These are phyloP conservation scores for Scheffersomyces amazonensis DNA, from an alignment of 805 yeast species.

Conservation along the genomic window DNA sequence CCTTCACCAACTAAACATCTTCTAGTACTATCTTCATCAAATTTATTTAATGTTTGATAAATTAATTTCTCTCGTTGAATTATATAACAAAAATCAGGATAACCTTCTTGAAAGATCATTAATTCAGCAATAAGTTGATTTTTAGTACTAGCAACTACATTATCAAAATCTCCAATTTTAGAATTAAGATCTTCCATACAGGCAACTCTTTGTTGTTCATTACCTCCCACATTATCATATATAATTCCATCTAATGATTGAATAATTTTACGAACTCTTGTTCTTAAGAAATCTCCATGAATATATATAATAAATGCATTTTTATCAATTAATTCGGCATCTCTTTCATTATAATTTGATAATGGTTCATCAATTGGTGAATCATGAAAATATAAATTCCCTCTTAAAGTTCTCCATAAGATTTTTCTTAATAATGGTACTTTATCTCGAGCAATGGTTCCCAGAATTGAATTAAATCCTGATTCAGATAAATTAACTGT, in stretches of 20 bases:
- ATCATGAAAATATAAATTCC: constrained; percentile 40
- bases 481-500: constrained; percentile 17
- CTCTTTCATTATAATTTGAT: constrained; percentile 8
- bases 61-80: constrained; percentile 56
- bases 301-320: constrained; percentile 37
- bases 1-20: constrained; percentile 71
- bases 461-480: constrained; percentile 32
- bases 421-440: constrained; percentile 36
- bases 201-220: constrained; percentile 18
- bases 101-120: constrained; percentile 31
- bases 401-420: constrained; percentile 42
- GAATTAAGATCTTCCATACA: constrained; percentile 28
- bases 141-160: constrained; percentile 31
- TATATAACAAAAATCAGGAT: constrained; percentile 26
- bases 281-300: constrained; percentile 37
- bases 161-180: constrained; percentile 28
- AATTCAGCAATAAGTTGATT: constrained; percentile 37
- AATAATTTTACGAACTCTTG: constrained; percentile 33
- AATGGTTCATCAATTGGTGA: constrained; percentile 26
- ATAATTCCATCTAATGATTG: constrained; percentile 37
- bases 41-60: constrained; percentile 57
- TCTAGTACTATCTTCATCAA: constrained; percentile 66
- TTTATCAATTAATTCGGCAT: constrained; percentile 21
- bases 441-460: constrained; percentile 33
- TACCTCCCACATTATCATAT: constrained; percentile 35